These are phyloP conservation scores for Penicillium malachiteum DNA, from an alignment of 495 filamentous ascomycete genomes.

Conservation along the genomic window DNA sequence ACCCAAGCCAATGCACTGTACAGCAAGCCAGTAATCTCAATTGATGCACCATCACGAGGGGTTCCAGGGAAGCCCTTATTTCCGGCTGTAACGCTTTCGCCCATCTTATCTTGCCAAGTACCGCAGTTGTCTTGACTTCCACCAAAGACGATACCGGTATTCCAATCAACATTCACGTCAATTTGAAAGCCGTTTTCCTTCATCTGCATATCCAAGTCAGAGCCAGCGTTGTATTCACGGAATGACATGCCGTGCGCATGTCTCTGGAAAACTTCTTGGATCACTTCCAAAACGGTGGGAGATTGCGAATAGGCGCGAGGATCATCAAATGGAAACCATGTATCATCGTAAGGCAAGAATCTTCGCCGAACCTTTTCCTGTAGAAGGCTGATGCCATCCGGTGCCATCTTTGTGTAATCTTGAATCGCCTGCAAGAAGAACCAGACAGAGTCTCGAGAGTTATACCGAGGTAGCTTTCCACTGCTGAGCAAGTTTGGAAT, in stretches of 20 bases:
- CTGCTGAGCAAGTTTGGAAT: slow-evolving; percentile 90
- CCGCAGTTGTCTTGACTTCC: slow-evolving; percentile 94
- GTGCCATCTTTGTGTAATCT: slow-evolving; percentile 83
- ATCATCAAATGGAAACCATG: slow-evolving; percentile 81
- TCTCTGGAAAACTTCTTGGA: slow-evolving; percentile 89
- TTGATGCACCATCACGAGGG: slow-evolving; percentile 88
- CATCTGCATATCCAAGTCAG: slow-evolving; percentile 89
- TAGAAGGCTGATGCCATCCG: slow-evolving; percentile 71
- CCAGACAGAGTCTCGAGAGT: slow-evolving; percentile 94
- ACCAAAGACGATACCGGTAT: slow-evolving; percentile 87
- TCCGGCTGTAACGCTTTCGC: slow-evolving; percentile 87
- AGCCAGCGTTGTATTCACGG: slow-evolving; percentile 90
- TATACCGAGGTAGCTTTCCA: slow-evolving; percentile 90
- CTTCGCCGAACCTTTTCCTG: slow-evolving; percentile 75
- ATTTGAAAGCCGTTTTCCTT: slow-evolving; percentile 87
- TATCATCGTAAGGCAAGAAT: slow-evolving; percentile 95
- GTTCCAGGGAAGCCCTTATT: slow-evolving; percentile 96
- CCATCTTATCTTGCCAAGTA: slow-evolving; percentile 99
- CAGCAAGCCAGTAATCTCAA: slow-evolving; percentile 90
- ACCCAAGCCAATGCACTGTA: slow-evolving; percentile 90
- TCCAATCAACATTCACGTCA: slow-evolving; percentile 88
- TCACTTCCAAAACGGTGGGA: slow-evolving; percentile 79
- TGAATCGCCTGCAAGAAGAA: slow-evolving; percentile 95
- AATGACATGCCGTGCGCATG: slow-evolving; percentile 89
- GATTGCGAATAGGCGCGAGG: slow-evolving; percentile 78